Evolutionary conservation across 1,284 basidiomycete genomes (phyloP).

Genomic region (Pseudozyma pruni): DNA sequence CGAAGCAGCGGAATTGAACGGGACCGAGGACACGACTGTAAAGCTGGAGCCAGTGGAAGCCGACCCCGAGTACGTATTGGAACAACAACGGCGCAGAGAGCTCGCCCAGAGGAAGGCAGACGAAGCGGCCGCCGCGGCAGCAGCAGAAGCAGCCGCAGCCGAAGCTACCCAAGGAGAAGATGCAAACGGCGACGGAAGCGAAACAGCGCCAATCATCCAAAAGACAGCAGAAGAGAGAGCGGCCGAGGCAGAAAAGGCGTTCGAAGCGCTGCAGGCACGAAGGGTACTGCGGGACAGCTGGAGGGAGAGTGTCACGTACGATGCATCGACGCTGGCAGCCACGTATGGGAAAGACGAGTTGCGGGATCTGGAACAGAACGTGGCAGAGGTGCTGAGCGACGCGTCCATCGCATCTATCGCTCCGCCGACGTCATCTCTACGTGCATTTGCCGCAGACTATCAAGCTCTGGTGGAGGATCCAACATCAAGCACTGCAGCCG

Average conservation of each 20-base stretch:
- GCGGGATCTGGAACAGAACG: constrained; percentile 29
- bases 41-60: constrained; percentile 23
- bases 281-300: constrained; percentile 44
- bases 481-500: constrained; percentile 31
- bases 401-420: constrained; percentile 24
- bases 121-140: constrained; percentile 32
- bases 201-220: constrained; percentile 14
- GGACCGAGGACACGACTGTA: background rate
- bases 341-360: constrained; percentile 35
- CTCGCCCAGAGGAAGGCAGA: constrained; percentile 43
- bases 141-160: constrained; percentile 23
- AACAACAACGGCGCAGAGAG: constrained; percentile 32
- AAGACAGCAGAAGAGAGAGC: constrained; percentile 48
- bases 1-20: background rate
- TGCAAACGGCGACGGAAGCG: constrained; percentile 10
- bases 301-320: constrained; percentile 32
- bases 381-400: constrained; percentile 22
- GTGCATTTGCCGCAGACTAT: constrained; percentile 58
- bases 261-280: constrained; percentile 46
- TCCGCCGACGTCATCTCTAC: constrained; percentile 44
- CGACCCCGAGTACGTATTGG: constrained; percentile 39
- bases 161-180: constrained; percentile 19
- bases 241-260: constrained; percentile 47
- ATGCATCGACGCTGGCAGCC: constrained; percentile 34
- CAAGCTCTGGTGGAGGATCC: constrained; percentile 52